Conservation (phyloP, 1,139 yeast genomes). For the Saccharomyces pastorianus region DNA sequence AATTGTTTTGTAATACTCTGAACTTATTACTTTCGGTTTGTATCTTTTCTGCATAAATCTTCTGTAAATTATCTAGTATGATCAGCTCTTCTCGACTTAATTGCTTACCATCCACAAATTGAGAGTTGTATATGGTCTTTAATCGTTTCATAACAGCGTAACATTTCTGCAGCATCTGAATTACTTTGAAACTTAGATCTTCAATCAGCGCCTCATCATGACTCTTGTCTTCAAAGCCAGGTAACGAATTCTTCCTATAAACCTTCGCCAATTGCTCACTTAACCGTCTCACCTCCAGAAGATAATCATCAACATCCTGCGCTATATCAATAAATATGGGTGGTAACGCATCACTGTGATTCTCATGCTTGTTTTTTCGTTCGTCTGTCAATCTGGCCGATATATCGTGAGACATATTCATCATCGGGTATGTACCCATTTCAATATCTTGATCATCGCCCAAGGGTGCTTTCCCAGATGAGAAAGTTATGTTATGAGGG, state of each 20-base stretch:
- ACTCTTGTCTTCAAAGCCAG: slow-evolving; percentile 74
- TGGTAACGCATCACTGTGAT: slow-evolving; percentile 52
- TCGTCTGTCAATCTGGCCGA: not conserved
- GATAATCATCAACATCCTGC: slow-evolving; percentile 57
- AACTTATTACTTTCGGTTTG: slow-evolving; percentile 72
- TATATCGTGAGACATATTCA: slow-evolving; percentile 23
- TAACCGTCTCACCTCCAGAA: slow-evolving; percentile 42
- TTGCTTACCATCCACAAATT: slow-evolving; percentile 22
- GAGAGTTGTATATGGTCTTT: slow-evolving; percentile 40
- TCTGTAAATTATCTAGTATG: slow-evolving; percentile 73
- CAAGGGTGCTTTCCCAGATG: slow-evolving; percentile 1
- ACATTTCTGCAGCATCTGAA: slow-evolving; percentile 66
- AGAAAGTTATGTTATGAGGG: slow-evolving; percentile 39
- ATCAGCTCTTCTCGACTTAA: slow-evolving; percentile 44
- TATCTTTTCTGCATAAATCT: slow-evolving; percentile 74
- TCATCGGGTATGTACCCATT: slow-evolving; percentile 12
- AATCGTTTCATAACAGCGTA: slow-evolving; percentile 67
- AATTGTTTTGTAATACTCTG: slow-evolving; percentile 80
- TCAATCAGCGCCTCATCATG: slow-evolving; percentile 70
- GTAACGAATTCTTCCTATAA: slow-evolving; percentile 76
- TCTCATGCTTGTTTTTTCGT: slow-evolving; percentile 19
- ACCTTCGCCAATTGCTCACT: slow-evolving; percentile 49
- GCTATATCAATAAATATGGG: slow-evolving; percentile 75
- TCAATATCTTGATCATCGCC: slow-evolving; percentile 12
- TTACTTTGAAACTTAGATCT: slow-evolving; percentile 61